These are phyloP conservation scores for Echeveria elegans DNA, from an alignment of 164 flowering plant species.

Conservation along the genomic window DNA sequence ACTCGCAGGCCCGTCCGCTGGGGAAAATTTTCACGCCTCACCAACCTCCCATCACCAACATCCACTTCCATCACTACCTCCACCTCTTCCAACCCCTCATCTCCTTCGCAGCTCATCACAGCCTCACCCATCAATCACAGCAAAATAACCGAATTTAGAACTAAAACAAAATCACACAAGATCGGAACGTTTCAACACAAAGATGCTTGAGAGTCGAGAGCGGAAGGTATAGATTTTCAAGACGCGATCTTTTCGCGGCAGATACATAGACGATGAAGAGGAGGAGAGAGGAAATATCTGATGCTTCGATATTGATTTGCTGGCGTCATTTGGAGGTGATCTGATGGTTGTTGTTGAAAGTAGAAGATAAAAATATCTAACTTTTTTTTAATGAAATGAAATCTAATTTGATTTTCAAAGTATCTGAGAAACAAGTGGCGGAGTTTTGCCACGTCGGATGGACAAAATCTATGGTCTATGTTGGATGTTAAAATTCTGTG, in stretches of 20 bases:
- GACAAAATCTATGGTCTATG: neutral
- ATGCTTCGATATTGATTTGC: no score
- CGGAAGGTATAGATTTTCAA: neutral
- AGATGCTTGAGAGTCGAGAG: neutral
- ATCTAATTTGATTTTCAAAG: neutral
- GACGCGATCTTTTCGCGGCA: neutral
- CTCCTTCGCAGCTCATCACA: constrained; percentile 16
- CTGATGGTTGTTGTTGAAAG: constrained; percentile 14
- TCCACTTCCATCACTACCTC: constrained; percentile 1
- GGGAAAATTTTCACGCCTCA: constrained; percentile 57
- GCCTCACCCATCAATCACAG: constrained; percentile 15
- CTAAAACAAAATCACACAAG: neutral
- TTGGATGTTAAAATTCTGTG: neutral
- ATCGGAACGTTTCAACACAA: neutral
- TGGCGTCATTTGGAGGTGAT: no score
- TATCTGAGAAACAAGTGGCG: constrained; percentile 1
- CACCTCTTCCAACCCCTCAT: constrained; percentile 11
- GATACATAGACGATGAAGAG: neutral
- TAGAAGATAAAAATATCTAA: constrained; percentile 14
- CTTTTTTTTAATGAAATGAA: neutral
- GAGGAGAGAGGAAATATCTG: constrained; percentile 13
- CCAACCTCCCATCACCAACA: constrained; percentile 17
- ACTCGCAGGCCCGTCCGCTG: constrained; percentile 50
- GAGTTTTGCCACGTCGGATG: constrained; percentile 3
- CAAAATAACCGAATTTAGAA: no score